These are phyloP conservation scores for Zhuliangozyma blackwelliae DNA, from an alignment of 1,139 yeast genomes.

Conservation along the genomic window DNA sequence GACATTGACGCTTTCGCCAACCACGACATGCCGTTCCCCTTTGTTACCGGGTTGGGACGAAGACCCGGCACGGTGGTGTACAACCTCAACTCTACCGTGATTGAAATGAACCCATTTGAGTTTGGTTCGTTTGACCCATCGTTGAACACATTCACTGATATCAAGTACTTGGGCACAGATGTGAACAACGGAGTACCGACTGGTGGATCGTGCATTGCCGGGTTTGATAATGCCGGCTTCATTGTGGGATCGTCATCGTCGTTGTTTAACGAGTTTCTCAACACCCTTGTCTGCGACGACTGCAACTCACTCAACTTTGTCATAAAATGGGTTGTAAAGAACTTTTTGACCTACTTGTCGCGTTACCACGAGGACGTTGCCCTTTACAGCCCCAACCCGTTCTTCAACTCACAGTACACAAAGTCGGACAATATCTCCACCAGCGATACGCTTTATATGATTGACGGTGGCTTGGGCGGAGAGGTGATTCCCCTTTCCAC, in stretches of 20 bases:
- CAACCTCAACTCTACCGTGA: conserved; percentile 33
- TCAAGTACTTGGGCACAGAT: conserved; percentile 33
- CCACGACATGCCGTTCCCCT: conserved; percentile 41
- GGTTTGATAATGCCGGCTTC: conserved; percentile 75
- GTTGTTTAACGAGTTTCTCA: conserved; percentile 65
- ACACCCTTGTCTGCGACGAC: conserved; percentile 48
- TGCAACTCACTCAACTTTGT: conserved; percentile 47
- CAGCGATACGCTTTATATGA: conserved; percentile 31
- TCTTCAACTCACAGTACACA: conserved; percentile 41
- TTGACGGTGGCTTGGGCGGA: conserved; percentile 43
- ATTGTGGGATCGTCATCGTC: conserved; percentile 76
- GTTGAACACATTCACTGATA: conserved; percentile 33
- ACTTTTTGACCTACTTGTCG: conserved; percentile 43
- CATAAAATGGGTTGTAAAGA: conserved; percentile 40
- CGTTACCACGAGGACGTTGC: conserved; percentile 36
- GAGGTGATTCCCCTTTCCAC: conserved; percentile 36
- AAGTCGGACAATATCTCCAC: conserved; percentile 26
- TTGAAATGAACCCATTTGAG: conserved; percentile 41
- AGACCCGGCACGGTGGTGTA: conserved; percentile 31
- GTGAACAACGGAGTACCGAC: conserved; percentile 27
- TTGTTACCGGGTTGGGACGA: conserved; percentile 33
- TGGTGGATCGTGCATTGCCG: conserved; percentile 46
- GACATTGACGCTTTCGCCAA: conserved; percentile 22
- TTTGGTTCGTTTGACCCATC: conserved; percentile 42
- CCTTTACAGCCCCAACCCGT: conserved; percentile 48